Percentiles rank a stretch among this genome's conserved stretches.
Evolutionary conservation across 371 early-diverging fungal genomes (phyloP).

Genomic region (Nematocida minor): DNA sequence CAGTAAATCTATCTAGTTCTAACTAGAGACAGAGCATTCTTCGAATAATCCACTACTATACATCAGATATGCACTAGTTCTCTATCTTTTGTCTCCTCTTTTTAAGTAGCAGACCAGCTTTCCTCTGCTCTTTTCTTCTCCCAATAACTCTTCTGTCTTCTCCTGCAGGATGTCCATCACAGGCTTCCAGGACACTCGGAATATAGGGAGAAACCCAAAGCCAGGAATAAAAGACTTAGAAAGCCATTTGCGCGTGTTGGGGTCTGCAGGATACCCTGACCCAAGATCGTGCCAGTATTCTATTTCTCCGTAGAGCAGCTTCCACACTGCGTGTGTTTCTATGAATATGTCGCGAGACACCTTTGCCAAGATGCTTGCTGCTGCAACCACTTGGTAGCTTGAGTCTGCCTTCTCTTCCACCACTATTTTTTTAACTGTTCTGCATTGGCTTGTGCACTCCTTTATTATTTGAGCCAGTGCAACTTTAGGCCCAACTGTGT

Average conservation of each 20-base stretch:
- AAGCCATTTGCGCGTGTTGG: constrained; percentile 82
- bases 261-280: constrained; percentile 93
- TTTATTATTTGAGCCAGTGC: constrained; percentile 74
- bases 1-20: too few species aligned
- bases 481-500: constrained; percentile 86
- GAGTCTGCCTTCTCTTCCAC: constrained; percentile 92
- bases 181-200: constrained; percentile 92
- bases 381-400: constrained; percentile 86
- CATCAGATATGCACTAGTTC: too few species aligned
- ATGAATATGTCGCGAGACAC: constrained; percentile 80
- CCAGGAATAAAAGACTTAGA: constrained; percentile 70
- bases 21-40: too few species aligned
- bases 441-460: constrained; percentile 68
- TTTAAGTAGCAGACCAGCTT: neutral
- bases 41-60: too few species aligned
- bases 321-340: neutral
- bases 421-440: constrained; percentile 65
- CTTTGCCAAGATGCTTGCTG: constrained; percentile 95
- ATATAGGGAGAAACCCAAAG: constrained; percentile 81
- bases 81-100: neutral
- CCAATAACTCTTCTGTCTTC: constrained; percentile 1
- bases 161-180: constrained; percentile 67
- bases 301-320: constrained; percentile 67
- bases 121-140: neutral
- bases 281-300: constrained; percentile 71